Evolutionary conservation across 768 basidiomycete genomes (phyloP), one percentile per base, ranked within the genome.

Genomic region (Russula brevipes): DNA sequence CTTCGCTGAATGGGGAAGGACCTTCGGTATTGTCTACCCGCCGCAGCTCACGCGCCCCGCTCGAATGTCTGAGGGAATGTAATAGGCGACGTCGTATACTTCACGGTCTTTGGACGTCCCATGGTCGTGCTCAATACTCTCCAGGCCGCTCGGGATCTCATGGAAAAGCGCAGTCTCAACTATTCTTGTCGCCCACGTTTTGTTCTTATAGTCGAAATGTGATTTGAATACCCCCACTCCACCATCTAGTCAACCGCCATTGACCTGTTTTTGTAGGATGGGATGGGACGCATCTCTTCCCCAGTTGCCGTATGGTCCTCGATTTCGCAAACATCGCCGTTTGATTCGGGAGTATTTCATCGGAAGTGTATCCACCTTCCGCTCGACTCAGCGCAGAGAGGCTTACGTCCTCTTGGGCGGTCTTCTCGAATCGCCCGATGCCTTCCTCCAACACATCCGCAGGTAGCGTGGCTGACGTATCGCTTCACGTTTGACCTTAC

Each of bases 111-210:
- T 54, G 63, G 66, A 16, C 68, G 69, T 24, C 66, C 73, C 5
- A 64, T 73, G 45, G 41, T 77, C 14, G 66, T 77, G 9, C 54
- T 77, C 39, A 76, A 73, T 63, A 72, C 76, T 3, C 47, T 69
- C n/a, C 53, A 66, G 41, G 72, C 70, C n/a, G 75, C 75, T 31
- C 66, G 61, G 16, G 76, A 76, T 44, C 70, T 77, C 17, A 61
- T 77, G 57, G 74, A 75, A 54, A 73, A 72, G 57, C 69, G 72
- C 10, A 69, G 72, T 54, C 46, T 61, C 12, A 73, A 71, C 41
- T 76, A 74, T 62, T 74, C 76, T 14, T 73, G 71, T 64, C 68
- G 76, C 2, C 76, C 76, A 4, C 66, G 65, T 4, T 57, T 75
- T 24, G 66, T 72, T 45, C 64, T 74, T 16, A 49, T 71, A 5